phyloP scores from a whole-genome alignment of 139 green algal species.

The Volvox reticuliferus region DNA sequence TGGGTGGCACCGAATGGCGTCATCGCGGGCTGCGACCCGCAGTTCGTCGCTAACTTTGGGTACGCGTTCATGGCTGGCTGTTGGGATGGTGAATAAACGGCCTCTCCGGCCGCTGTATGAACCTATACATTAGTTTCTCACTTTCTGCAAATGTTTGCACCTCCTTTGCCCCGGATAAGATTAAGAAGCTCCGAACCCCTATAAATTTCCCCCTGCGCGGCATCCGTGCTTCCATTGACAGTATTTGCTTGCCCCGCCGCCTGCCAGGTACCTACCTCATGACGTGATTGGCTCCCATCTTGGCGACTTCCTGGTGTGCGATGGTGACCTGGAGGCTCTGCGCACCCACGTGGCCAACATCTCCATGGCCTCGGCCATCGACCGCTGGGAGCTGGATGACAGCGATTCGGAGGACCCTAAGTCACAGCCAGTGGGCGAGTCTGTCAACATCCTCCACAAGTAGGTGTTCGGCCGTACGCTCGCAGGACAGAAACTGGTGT shows the following conservation, averaged over 20 bases:
- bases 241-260: not conserved
- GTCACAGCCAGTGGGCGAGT: not conserved
- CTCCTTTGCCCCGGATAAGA: no score
- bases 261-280: not conserved
- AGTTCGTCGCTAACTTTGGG: conserved; percentile 31
- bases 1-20: conserved; percentile 35
- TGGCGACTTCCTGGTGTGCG: conserved; percentile 6
- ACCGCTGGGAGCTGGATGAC: conserved; percentile 4
- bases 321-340: conserved; percentile 6
- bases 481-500: no score
- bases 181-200: no score
- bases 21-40: conserved; percentile 11
- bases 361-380: not conserved
- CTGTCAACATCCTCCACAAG: conserved; percentile 16
- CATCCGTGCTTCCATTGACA: no score
- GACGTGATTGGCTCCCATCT: conserved; percentile 16
- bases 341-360: not conserved
- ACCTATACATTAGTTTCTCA: no score
- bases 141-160: no score
- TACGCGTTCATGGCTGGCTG: not conserved
- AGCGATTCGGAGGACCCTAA: not conserved
- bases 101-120: no score
- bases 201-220: no score
- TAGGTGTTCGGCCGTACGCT: not conserved
- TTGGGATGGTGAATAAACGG: not conserved